phyloP scores from a whole-genome alignment of 495 filamentous ascomycete species.

The Penicillium daleae region DNA sequence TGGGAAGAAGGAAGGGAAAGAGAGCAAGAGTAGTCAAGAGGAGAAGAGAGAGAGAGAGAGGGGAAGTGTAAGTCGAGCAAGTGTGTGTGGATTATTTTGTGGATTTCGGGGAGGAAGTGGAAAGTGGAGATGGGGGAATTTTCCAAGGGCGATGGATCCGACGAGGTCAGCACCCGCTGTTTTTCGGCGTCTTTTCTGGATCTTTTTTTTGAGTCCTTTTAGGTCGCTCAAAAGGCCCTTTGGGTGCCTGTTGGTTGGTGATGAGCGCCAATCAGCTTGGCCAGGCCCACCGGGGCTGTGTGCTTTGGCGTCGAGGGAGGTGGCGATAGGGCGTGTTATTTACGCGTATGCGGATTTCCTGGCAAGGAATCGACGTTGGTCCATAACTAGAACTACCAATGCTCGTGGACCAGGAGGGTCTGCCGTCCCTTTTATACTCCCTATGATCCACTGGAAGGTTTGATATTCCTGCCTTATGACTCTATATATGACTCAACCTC shows the following conservation, averaged over 20 bases:
- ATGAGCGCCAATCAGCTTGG: slow-evolving; percentile 16
- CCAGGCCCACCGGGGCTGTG: slow-evolving; percentile 16
- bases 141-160: slow-evolving; percentile 25
- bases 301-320: slow-evolving; percentile 20
- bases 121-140: slow-evolving; percentile 30
- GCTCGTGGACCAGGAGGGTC: neutral
- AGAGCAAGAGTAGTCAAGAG: neutral
- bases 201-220: neutral
- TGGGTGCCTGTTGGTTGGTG: neutral
- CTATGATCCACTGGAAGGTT: neutral
- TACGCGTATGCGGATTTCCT: slow-evolving; percentile 22
- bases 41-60: slow-evolving; percentile 2
- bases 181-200: neutral
- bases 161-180: neutral
- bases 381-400: too few species aligned
- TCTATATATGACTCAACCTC: slow-evolving; percentile 3
- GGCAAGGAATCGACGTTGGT: neutral
- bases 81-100: slow-evolving; percentile 9
- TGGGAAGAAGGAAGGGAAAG: slow-evolving; percentile 8
- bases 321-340: slow-evolving; percentile 19
- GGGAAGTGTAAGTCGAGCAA: slow-evolving; percentile 5
- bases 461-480: neutral
- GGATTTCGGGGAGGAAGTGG: slow-evolving; percentile 17
- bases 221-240: neutral
- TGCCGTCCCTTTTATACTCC: neutral